A percentile compares a stretch with the other conserved stretches of the same genome.
Conservation (phyloP, 495 filamentous ascomycete species). For the Podospora sp. region DNA sequence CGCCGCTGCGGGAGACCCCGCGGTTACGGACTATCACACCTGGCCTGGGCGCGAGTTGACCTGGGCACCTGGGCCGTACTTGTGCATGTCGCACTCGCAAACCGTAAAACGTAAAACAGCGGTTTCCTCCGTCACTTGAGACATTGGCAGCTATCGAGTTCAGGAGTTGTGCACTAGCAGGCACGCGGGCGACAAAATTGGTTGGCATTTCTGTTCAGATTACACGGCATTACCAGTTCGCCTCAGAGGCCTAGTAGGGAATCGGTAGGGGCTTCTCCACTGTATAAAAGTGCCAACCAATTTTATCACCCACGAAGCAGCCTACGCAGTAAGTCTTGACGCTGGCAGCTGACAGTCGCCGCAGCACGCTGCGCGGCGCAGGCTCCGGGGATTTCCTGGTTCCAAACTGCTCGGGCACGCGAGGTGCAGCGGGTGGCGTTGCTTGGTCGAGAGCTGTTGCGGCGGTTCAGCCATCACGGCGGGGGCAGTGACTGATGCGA, state of each 20-base stretch:
- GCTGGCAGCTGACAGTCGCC: too few relatives aligned
- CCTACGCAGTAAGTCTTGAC: too few relatives aligned
- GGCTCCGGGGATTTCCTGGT: not conserved
- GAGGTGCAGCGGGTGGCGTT: not conserved
- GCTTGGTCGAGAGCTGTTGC: not conserved
- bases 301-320: too few relatives aligned
- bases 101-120: conserved; percentile 3
- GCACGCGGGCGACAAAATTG: too few relatives aligned
- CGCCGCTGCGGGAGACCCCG: conserved; percentile 3
- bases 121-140: not conserved
- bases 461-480: not conserved
- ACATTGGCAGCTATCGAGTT: not conserved
- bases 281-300: too few relatives aligned
- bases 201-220: too few relatives aligned
- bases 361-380: too few relatives aligned
- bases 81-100: not conserved
- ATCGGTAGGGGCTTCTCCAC: too few relatives aligned
- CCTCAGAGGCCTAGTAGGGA: too few relatives aligned
- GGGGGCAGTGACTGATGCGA: too few relatives aligned
- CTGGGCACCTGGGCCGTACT: not conserved
- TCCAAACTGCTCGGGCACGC: not conserved
- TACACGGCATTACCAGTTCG: too few relatives aligned
- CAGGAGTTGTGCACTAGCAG: not conserved
- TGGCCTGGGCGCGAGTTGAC: not conserved
- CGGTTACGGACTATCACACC: not conserved